These are phyloP conservation scores for Millerozyma miso DNA, from an alignment of 805 yeast genomes.

Conservation along the genomic window DNA sequence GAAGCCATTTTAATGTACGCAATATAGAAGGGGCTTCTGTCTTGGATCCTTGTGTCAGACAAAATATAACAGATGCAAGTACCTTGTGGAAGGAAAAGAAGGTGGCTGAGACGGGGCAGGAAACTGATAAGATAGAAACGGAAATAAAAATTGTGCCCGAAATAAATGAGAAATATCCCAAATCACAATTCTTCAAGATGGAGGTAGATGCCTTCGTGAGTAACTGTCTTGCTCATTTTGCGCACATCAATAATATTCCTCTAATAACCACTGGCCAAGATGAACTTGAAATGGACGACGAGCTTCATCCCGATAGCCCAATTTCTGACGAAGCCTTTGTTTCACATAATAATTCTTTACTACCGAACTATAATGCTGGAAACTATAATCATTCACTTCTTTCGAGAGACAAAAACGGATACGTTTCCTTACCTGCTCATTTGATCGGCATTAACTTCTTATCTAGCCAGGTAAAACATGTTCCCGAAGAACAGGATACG, in stretches of 20 bases:
- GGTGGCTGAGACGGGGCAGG: conserved; percentile 2
- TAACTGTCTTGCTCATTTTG: conserved; percentile 19
- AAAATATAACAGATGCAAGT: conserved; percentile 10
- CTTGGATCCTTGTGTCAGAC: conserved; percentile 6
- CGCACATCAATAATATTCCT: conserved; percentile 14
- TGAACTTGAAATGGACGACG: conserved; percentile 15
- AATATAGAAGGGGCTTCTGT: conserved; percentile 26
- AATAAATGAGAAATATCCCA: conserved; percentile 3
- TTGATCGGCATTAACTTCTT: conserved; percentile 32
- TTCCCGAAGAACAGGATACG: conserved; percentile 7
- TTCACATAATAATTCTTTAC: conserved; percentile 29
- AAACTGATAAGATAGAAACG: conserved; percentile 6
- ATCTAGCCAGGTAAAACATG: conserved; percentile 10
- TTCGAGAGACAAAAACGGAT: conserved; percentile 32
- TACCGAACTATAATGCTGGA: conserved; percentile 32
- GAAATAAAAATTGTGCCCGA: conserved; percentile 2
- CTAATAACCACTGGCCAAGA: conserved; percentile 15
- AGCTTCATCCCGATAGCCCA: conserved; percentile 12
- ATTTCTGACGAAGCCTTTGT: conserved; percentile 24
- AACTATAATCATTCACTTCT: conserved; percentile 34
- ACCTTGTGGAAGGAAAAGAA: conserved; percentile 12
- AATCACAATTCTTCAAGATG: conserved; percentile 18
- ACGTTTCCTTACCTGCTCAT: conserved; percentile 29
- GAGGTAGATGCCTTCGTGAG: conserved; percentile 26
- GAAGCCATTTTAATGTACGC: conserved; percentile 27